A percentile compares a stretch with the other conserved stretches of the same genome.
These are phyloP conservation scores for Epichloe sylvatica DNA, from an alignment of 2,329 filamentous ascomycete species.

Conservation along the genomic window DNA sequence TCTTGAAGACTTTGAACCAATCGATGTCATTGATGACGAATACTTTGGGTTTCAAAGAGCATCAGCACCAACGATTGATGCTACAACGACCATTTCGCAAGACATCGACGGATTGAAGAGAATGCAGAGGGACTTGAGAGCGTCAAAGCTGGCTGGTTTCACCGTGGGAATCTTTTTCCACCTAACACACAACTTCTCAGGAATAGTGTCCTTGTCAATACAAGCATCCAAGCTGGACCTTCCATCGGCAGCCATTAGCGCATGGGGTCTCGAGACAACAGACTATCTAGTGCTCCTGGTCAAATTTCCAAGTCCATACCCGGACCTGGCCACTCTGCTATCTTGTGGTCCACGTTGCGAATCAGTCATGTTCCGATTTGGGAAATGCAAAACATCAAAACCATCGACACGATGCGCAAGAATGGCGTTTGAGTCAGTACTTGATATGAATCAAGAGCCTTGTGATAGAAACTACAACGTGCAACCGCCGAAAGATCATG, in stretches of 20 bases:
- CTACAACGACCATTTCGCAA: background rate
- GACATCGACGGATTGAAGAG: background rate
- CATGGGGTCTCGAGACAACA: slow-evolving; percentile 54
- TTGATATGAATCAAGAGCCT: slow-evolving; percentile 6
- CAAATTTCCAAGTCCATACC: slow-evolving; percentile 49
- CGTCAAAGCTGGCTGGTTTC: slow-evolving; percentile 52
- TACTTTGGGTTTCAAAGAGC: slow-evolving; percentile 4
- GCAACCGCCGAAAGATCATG: background rate
- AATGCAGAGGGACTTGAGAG: slow-evolving; percentile 27
- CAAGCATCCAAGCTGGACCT: slow-evolving; percentile 57
- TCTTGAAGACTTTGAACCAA: background rate
- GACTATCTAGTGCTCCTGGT: slow-evolving; percentile 67
- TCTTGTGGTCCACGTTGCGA: slow-evolving; percentile 24
- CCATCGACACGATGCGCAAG: slow-evolving; percentile 44
- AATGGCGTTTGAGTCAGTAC: slow-evolving; percentile 27
- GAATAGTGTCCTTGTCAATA: slow-evolving; percentile 51
- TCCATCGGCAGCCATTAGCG: slow-evolving; percentile 58
- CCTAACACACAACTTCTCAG: slow-evolving; percentile 26
- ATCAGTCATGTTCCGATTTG: slow-evolving; percentile 45
- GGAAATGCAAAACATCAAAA: slow-evolving; percentile 59
- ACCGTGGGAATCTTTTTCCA: slow-evolving; percentile 49
- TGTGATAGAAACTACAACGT: background rate
- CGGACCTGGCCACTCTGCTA: slow-evolving; percentile 37
- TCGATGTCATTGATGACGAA: background rate
- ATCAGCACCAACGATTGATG: background rate